Conservation (phyloP, 192 early-diverging fungal genomes). For the Entomortierella lignicola region DNA sequence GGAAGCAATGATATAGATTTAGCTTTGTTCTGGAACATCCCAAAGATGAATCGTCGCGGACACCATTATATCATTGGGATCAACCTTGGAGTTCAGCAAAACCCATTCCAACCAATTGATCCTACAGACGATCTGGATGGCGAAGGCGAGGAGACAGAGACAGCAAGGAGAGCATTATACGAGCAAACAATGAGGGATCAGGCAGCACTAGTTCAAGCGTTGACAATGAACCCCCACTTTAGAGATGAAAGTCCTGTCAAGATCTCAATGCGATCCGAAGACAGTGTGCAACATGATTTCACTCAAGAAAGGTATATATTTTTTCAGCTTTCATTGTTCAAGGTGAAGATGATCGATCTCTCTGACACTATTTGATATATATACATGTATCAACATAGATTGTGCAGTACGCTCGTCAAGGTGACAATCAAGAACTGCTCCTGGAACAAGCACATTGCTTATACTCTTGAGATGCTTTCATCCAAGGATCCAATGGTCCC, state of each 20-base stretch:
- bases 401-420: conserved; percentile 66
- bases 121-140: conserved; percentile 50
- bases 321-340: too few species aligned
- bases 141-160: conserved; percentile 59
- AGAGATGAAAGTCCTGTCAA: conserved; percentile 80
- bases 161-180: conserved; percentile 69
- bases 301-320: conserved; percentile 57
- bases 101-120: conserved; percentile 67
- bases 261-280: conserved; percentile 62
- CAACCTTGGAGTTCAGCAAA: conserved; percentile 84
- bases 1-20: conserved; percentile 91
- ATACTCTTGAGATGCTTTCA: conserved; percentile 69
- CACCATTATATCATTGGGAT: conserved; percentile 96
- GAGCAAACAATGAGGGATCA: conserved; percentile 77
- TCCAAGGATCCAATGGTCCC: conserved; percentile 31
- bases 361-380: background rate
- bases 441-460: conserved; percentile 70
- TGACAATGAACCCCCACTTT: conserved; percentile 68
- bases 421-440: conserved; percentile 77
- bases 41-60: conserved; percentile 65
- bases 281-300: conserved; percentile 60
- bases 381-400: conserved; percentile 45
- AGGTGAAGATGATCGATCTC: too few species aligned
- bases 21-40: conserved; percentile 83
- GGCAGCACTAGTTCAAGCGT: conserved; percentile 67